phyloP scores from a whole-genome alignment of 176 grass and related monocot genomes.

The Canna indica region DNA sequence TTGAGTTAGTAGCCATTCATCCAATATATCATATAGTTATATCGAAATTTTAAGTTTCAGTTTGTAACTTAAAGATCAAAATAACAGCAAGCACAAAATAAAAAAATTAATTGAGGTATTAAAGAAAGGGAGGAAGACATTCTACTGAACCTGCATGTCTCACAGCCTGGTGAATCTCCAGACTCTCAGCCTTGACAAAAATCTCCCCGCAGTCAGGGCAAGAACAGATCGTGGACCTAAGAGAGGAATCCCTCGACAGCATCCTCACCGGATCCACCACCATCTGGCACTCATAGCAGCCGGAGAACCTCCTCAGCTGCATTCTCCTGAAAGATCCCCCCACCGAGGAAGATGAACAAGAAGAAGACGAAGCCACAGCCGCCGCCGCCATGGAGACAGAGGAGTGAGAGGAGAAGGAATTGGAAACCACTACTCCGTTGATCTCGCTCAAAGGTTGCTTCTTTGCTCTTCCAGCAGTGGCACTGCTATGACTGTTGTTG shows the following conservation, averaged over 20 bases:
- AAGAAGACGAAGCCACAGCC: constrained; percentile 20
- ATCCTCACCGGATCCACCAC: constrained; percentile 60
- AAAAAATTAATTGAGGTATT: background rate
- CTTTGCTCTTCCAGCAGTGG: constrained; percentile 33
- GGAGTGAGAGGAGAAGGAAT: constrained; percentile 12
- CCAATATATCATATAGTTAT: no score
- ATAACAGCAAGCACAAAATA: no score
- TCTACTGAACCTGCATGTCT: constrained; percentile 57
- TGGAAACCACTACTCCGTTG: constrained; percentile 11
- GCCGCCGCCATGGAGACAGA: constrained; percentile 11
- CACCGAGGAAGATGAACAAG: constrained; percentile 32
- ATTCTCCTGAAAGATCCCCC: constrained; percentile 56
- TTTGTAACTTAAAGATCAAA: no score
- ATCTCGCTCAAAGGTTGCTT: constrained; percentile 46
- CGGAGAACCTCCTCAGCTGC: constrained; percentile 61
- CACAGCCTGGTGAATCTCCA: constrained; percentile 60
- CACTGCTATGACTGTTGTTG: no score
- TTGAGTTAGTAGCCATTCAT: no score
- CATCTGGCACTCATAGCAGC: constrained; percentile 94
- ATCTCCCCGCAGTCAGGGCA: constrained; percentile 86
- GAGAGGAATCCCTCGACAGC: constrained; percentile 31
- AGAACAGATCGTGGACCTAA: constrained; percentile 44
- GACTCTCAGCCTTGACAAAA: constrained; percentile 56
- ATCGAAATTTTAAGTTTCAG: no score
- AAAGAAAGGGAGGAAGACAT: background rate